Evolutionary conservation across 179 eudicot genomes (phyloP), one percentile per base, ranked within the genome.

Genomic region (Drosera spatulata): DNA sequence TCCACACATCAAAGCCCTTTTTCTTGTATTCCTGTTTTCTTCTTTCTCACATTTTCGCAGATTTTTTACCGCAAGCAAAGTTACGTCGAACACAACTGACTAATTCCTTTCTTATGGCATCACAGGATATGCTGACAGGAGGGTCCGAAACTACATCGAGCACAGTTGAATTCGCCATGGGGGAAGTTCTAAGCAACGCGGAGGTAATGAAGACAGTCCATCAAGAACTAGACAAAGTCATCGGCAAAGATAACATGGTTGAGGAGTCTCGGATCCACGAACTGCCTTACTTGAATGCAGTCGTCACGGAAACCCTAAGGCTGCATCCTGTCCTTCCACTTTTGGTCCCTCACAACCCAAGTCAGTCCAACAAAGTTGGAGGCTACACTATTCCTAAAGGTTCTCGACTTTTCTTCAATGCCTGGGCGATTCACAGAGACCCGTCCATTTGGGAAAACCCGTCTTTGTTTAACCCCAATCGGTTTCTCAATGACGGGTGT

Each of bases 361-460:
- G 77, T 9, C 48, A 73, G 50, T 43, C 76, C 6, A 69, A 75
- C 43, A 52, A 54, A 7, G 51, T 85, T 0, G 82, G 79, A 10
- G 82, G 80, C 8, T 78, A 78, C 46, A 70, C 75, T 7, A 57
- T 82, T 13, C 91, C 83, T 2, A 72, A 82, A 56, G 87, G 74
- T 3, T 63, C 85, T 14, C 79, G 71, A 2, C 80, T 79, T 1
- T 75, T 85, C 55, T 4, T 82, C 6, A 85, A 85, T 22, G 79
- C 61, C 3, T 82, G 87, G 87, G 78, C 79, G 0, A 77, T 80
- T 2, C 85, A 82, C 13, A 65, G 91, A 41, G 85, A 85, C 67
- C 83, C 85, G 38, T 22, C 56, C 0, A 10, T 78, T 54, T 82
- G 91, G 91, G 41, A 65, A 9, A 68, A 66, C 37, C 83, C 83